Conservation (phyloP, 768 basidiomycete genomes). For the Austroboletus festivus region DNA sequence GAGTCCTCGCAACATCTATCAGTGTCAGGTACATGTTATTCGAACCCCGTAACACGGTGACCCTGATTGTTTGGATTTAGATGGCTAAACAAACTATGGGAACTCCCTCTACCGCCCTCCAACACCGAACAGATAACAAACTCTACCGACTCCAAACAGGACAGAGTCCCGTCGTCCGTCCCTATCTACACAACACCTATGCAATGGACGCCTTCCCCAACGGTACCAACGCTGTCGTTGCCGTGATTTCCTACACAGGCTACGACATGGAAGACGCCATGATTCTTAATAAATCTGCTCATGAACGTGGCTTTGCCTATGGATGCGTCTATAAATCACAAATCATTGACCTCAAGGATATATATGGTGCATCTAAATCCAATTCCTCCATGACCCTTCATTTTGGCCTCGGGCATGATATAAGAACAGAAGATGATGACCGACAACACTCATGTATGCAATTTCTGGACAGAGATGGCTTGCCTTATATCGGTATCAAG, state of each 20-base stretch:
- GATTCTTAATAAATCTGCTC: slow-evolving; percentile 98
- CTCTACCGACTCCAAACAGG: slow-evolving; percentile 94
- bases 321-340: slow-evolving; percentile 96
- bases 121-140: slow-evolving; percentile 96
- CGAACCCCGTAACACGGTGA: neutral
- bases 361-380: slow-evolving; percentile 62
- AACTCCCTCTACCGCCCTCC: slow-evolving; percentile 88
- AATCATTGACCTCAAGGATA: slow-evolving; percentile 83
- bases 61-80: slow-evolving; percentile 38
- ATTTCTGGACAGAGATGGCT: slow-evolving; percentile 77
- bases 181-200: slow-evolving; percentile 86
- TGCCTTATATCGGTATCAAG: slow-evolving; percentile 73
- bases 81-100: slow-evolving; percentile 99
- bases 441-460: slow-evolving; percentile 42
- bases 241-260: slow-evolving; percentile 99
- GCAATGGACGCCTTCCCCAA: slow-evolving; percentile 99
- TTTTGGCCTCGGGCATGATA: slow-evolving; percentile 83
- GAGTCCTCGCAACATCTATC: slow-evolving; percentile 90
- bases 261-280: slow-evolving; percentile 99
- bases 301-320: slow-evolving; percentile 96
- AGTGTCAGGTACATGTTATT: slow-evolving; percentile 68
- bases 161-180: slow-evolving; percentile 93
- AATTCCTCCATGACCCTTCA: slow-evolving; percentile 67
- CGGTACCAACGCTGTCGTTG: slow-evolving; percentile 96
- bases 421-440: slow-evolving; percentile 50